These are phyloP conservation scores for Metarhizium guizhouense DNA, from an alignment of 2,329 filamentous ascomycete species.

Conservation along the genomic window DNA sequence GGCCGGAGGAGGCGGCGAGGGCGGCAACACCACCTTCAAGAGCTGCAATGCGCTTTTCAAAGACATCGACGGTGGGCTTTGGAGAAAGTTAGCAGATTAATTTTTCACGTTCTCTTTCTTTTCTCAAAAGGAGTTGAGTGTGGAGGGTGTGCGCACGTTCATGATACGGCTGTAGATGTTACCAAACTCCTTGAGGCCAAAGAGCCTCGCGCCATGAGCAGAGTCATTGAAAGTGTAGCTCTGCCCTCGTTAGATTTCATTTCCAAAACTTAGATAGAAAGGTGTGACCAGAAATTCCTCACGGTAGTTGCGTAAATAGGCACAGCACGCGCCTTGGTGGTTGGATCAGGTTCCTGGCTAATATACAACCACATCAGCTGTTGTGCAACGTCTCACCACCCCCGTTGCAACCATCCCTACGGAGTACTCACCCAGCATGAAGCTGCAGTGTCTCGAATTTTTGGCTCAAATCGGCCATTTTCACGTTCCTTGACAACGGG, in stretches of 20 bases:
- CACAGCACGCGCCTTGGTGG: constrained; percentile 81
- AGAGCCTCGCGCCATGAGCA: constrained; percentile 87
- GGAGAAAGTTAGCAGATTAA: not conserved
- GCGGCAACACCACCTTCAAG: constrained; percentile 87
- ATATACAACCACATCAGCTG: not conserved
- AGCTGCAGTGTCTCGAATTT: constrained; percentile 81
- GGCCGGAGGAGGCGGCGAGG: constrained; percentile 76
- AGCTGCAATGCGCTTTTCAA: constrained; percentile 93
- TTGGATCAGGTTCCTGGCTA: constrained; percentile 70
- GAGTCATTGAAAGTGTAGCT: constrained; percentile 94
- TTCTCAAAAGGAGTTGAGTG: not conserved
- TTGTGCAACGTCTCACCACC: not conserved
- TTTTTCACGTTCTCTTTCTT: not conserved
- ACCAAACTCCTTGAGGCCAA: constrained; percentile 92
- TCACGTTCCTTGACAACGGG: not conserved
- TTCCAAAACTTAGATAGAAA: not conserved
- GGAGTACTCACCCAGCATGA: constrained; percentile 71
- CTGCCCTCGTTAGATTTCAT: constrained; percentile 28
- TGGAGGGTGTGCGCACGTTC: constrained; percentile 54
- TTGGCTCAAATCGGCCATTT: constrained; percentile 36
- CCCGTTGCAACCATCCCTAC: not conserved
- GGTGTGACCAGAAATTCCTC: not conserved
- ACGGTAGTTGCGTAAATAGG: constrained; percentile 92
- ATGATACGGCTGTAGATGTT: constrained; percentile 97
- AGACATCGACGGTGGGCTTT: constrained; percentile 85